Base-by-base conservation (phyloP, 441 rosid genomes). In the Mallotus japonicus region DNA sequence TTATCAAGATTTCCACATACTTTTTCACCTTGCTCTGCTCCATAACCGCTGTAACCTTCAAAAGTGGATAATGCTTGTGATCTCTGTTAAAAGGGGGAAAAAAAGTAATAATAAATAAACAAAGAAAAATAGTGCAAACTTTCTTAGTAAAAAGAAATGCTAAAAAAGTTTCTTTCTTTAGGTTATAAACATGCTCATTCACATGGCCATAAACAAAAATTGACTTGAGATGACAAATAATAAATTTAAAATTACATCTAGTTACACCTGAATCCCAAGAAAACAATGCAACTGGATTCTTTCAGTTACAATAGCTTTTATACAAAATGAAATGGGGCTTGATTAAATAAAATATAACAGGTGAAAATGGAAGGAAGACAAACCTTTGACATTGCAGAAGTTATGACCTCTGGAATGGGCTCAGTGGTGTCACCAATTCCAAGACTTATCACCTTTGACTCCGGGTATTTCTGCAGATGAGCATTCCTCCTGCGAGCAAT, bases 351-450 rank as follows among this genome's bases (percentile, higher is more conserved):
- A 68, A 42, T 14, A 7, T 0, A 63, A 12, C 49, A 60, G 15
- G 59, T 28, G 62, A 28, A 63, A 32, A 72, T 34, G 47, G 56
- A 64, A 65, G 57, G 54, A 57, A 81, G 42, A 60, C 28, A 44
- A 61, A 87, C 99, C 88, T 93, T 83, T 61, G 92, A 85, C 79
- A 95, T 90, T 19, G 97, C 93, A 70, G 96, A 85, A 46, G 98
- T 90, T 69, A 95, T 91, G 57, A 91, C 93, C 67, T 90, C 94
- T 14, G 99, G 99, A 82, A 95, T 95, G 44, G 99, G 99, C 81
- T 95, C 97, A 17, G 98, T 95, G 50, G 98, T 95, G 81, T 95
- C 99, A 62, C 99, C 98, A 69, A 95, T 95, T 73, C 98, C 98
- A 65, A 93, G 91, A 86, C 97, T 93, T 56, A 95, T 93, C 71